Evolutionary conservation across 768 basidiomycete genomes (phyloP), one percentile per base, ranked within the genome.

Genomic region (Podaxis sp.): DNA sequence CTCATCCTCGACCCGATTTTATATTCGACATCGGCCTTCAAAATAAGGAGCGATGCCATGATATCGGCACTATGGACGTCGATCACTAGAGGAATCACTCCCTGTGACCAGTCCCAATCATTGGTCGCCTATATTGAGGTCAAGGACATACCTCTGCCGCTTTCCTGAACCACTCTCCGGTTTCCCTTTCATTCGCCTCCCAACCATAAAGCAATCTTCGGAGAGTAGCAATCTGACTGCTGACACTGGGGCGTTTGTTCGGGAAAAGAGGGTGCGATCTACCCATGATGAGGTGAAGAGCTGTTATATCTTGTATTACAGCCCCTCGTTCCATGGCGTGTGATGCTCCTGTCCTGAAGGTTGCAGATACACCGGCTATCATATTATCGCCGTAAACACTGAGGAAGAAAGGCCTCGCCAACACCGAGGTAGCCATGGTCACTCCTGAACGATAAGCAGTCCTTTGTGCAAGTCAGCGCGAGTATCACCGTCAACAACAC

Each of bases 41-140:
- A 75, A 22, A 82, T 78, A 51, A 93, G 72, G 37, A 94, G 74
- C 1, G 83, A 82, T 2, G 88, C 86, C 82, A 93, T 92, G 28
- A 87, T 82, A 68, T 94, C 90, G 13, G 87, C 87, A 68, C 79
- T 88, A 65, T 87, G 76, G 5, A 87, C 87, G 40, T 87, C 82
- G 17, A 92, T 75, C 4, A 93, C 86, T 46, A 94, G 73, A 1
- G 89, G 87, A 40, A 90, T 74, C 8, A 84, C 75, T 17, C 89
- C 87, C 83, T 88, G 60, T 50, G 28, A 10, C 24, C 52, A 59
- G 53, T 65, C 28, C 33, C 51, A 40, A 40, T 37, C 17, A 40
- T 12, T 37, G 60, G 5, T 17, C 6, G 26, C 52, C 41, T 12
- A 22, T 17, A 52, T 15, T 5, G 4, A 30, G 33, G 48, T 33